Evolutionary conservation across 176 grass and related monocot genomes (phyloP).

Genomic region (Carex kokanica): DNA sequence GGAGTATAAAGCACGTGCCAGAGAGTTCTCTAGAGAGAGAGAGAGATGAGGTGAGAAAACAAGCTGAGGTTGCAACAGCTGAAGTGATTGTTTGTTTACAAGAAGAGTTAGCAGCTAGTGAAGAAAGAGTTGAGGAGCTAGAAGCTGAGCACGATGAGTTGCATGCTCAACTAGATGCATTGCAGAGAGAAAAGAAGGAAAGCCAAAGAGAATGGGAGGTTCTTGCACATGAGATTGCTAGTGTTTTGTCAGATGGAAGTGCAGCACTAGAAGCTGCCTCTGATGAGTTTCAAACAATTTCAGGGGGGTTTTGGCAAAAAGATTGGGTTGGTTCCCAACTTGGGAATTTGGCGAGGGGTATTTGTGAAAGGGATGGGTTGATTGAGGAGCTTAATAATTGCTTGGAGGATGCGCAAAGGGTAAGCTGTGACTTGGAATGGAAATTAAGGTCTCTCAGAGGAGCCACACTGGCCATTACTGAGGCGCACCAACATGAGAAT

Average conservation of each 20-base stretch:
- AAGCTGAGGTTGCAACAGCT: constrained; percentile 89
- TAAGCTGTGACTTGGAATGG: constrained; percentile 69
- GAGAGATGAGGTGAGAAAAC: constrained; percentile 87
- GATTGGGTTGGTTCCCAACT: constrained; percentile 62
- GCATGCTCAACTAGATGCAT: constrained; percentile 40
- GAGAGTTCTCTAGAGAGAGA: constrained; percentile 69
- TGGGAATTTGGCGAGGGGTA: constrained; percentile 51
- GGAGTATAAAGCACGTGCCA: constrained; percentile 58
- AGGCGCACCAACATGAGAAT: constrained; percentile 72
- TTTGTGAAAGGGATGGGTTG: constrained; percentile 78
- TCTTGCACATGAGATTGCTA: constrained; percentile 72
- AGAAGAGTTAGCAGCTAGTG: constrained; percentile 65
- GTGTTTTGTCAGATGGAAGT: constrained; percentile 64
- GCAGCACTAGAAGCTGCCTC: constrained; percentile 59
- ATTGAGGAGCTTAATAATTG: constrained; percentile 74
- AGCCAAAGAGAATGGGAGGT: constrained; percentile 69
- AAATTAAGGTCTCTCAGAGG: constrained; percentile 89
- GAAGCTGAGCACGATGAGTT: constrained; percentile 48
- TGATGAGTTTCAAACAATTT: constrained; percentile 52
- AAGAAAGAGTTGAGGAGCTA: constrained; percentile 38
- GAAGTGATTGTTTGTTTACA: constrained; percentile 94
- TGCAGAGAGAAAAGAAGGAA: constrained; percentile 49
- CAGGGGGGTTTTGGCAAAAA: constrained; percentile 47
- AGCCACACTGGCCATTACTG: constrained; percentile 76
- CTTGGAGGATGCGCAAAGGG: constrained; percentile 69